These are phyloP conservation scores for Leishmania guyanensis DNA, from an alignment of 208 protist genomes.

Conservation along the genomic window DNA sequence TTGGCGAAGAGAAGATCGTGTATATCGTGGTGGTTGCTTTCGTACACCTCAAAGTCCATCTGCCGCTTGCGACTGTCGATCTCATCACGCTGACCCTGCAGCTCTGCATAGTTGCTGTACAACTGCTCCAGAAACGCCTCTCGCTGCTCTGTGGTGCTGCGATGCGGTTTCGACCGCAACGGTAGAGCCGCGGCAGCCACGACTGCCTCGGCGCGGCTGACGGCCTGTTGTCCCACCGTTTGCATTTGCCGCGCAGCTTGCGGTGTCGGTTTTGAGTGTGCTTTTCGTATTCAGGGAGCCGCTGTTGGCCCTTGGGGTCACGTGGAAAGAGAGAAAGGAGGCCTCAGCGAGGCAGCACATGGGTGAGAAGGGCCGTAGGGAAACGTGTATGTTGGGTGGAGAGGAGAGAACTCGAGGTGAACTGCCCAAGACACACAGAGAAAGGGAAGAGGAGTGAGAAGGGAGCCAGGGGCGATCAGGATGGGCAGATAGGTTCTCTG, in stretches of 20 bases:
- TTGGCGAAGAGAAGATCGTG: constrained; percentile 56
- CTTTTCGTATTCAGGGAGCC: neutral
- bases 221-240: neutral
- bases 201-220: constrained; percentile 6
- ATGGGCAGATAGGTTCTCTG: too few relatives aligned
- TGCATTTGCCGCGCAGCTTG: too few relatives aligned
- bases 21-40: constrained; percentile 74
- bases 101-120: constrained; percentile 74
- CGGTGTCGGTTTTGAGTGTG: neutral
- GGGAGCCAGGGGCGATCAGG: too few relatives aligned
- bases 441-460: neutral
- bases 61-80: constrained; percentile 51
- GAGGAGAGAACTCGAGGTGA: neutral
- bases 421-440: neutral
- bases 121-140: constrained; percentile 65
- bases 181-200: neutral
- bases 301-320: neutral
- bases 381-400: neutral
- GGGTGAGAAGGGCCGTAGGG: neutral
- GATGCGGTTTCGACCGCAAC: neutral
- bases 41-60: constrained; percentile 54
- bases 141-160: constrained; percentile 55
- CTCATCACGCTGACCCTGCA: constrained; percentile 66
- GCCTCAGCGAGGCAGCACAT: neutral
- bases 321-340: too few relatives aligned